Conservation (phyloP, 129 eudicot species). For the Scalesia atractyloides region DNA sequence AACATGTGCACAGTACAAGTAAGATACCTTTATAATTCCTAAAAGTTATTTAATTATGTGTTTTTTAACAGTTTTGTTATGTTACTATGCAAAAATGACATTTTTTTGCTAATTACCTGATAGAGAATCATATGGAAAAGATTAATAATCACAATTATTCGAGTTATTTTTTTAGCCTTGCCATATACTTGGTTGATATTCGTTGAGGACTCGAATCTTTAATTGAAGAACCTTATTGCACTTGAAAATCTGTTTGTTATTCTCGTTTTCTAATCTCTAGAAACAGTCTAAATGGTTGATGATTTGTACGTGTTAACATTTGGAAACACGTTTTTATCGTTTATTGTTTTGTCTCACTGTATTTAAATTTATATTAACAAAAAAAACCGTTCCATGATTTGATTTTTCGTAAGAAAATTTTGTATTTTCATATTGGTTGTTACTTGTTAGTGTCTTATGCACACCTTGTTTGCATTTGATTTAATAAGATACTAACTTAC, state of each 20-base stretch:
- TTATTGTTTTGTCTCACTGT: neutral
- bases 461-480: conserved; percentile 7
- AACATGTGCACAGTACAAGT: conserved; percentile 64
- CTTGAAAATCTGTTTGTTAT: neutral
- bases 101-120: neutral
- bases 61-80: conserved; percentile 12
- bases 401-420: neutral
- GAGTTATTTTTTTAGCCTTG: neutral
- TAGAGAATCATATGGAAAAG: neutral
- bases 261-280: neutral
- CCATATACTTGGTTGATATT: conserved; percentile 2
- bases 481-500: conserved; percentile 13
- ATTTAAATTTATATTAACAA: conserved; percentile 6
- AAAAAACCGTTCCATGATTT: neutral
- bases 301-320: conserved; percentile 10
- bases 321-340: neutral
- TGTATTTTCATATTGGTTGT: neutral
- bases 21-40: conserved; percentile 20
- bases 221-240: neutral
- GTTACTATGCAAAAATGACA: neutral
- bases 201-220: neutral
- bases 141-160: neutral
- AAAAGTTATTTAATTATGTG: neutral
- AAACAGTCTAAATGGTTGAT: neutral
- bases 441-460: neutral